Base-by-base conservation (phyloP, 2,329 filamentous ascomycete genomes). In the Aureobasidium sp. region DNA sequence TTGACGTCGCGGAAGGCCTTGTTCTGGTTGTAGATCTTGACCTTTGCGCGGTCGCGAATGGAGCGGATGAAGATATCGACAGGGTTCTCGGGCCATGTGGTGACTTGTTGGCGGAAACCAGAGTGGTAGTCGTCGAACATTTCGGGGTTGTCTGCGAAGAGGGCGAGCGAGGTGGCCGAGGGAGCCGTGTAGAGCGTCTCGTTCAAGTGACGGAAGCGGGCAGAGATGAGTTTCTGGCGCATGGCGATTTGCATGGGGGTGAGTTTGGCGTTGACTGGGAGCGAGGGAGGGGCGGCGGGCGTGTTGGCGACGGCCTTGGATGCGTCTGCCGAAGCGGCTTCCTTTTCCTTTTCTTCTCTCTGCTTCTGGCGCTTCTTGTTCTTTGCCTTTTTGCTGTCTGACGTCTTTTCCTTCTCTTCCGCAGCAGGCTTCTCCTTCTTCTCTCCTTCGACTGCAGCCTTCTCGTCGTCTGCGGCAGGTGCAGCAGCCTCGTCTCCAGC, bases 121-220 rank as follows among this genome's bases (percentile, higher is more conserved):
- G 91, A 87, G 76, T 99, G 94, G 75, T 99, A 99, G 75, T 97
- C 92, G 66, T 84, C 81, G 76, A 97, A 99, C 81, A 97, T 92
- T 70, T 95, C 90, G 0, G 94, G 94, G 53, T 89, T 90, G 35
- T 88, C 80, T 55, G 84, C 79, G 78, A 99, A 97, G 25, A 97
- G 84, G 54, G 81, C 77, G 67, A 94, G 84, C n/a, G 94, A 89
- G 65, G 94, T 85, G 37, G 80, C 79, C 0, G 94, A 99, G 0
- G 92, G 89, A 8, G 87, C 89, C 4, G 93, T 97, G 77, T 99
- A 99, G 15, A 99, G 85, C 0, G 90, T 93, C 77, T 99, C 89
- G 74, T 99, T 99, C 63, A 99, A 85, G 74, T 97, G 91, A 65
- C 94, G 90, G 82, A 99, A 99, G 61, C 94, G 91, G 1, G 94